phyloP scores from a whole-genome alignment of 148 eudicot genomes.

The Camellia granthamiana region DNA sequence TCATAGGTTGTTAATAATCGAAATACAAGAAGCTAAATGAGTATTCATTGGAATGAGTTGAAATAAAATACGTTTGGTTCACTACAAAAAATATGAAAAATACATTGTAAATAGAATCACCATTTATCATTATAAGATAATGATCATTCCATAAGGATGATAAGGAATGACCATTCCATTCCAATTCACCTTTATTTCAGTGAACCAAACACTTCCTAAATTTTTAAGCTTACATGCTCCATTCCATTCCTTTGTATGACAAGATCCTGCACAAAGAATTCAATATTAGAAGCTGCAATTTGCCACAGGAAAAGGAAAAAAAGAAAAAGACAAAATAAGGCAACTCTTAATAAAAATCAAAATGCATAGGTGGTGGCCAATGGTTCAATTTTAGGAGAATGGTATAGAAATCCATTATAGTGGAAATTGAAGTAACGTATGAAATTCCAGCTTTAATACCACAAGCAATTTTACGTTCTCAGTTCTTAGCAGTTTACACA shows the following conservation, averaged over 20 bases:
- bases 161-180: no score
- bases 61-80: no score
- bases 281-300: constrained; percentile 24
- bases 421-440: background rate
- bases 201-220: no score
- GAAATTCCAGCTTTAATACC: no score
- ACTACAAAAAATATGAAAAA: no score
- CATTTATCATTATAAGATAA: no score
- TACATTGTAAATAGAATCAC: no score
- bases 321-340: background rate
- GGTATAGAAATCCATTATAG: background rate
- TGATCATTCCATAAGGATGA: no score
- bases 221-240: constrained; percentile 44
- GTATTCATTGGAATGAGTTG: no score
- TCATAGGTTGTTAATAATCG: no score
- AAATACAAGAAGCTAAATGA: no score
- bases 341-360: background rate
- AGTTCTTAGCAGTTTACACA: background rate
- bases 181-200: no score
- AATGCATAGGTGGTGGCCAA: background rate
- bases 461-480: background rate
- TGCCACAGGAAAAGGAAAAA: background rate
- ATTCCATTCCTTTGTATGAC: constrained; percentile 45
- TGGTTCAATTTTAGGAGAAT: background rate
- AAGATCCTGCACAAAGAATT: constrained; percentile 49